Percentiles rank a stretch among this genome's conserved stretches.
These are phyloP conservation scores for Solanum lignicaule DNA, from an alignment of 257 asterid genomes.

Conservation along the genomic window DNA sequence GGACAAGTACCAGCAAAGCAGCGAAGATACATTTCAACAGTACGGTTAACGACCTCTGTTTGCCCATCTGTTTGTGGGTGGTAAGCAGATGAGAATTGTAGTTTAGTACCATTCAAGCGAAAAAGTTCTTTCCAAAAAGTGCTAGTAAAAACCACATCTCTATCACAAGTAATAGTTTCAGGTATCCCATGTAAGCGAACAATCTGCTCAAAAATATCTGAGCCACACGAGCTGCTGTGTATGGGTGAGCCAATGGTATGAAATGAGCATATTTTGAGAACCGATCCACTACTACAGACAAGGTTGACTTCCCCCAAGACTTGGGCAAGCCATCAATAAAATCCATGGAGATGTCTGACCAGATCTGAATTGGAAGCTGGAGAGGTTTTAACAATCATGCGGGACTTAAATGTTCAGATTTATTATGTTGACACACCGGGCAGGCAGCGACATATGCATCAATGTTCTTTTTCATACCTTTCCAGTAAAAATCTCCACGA, in stretches of 20 bases:
- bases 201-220: background rate
- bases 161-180: background rate
- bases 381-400: too few relatives aligned
- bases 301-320: background rate
- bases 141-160: background rate
- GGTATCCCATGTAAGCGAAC: background rate
- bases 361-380: background rate
- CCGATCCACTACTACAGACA: background rate
- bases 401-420: too few relatives aligned
- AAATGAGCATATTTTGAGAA: background rate
- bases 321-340: background rate
- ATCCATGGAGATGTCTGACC: background rate
- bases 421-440: too few relatives aligned
- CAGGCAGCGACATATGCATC: too few relatives aligned
- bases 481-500: too few relatives aligned
- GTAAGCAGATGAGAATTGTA: too few relatives aligned
- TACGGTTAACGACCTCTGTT: too few relatives aligned
- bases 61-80: too few relatives aligned
- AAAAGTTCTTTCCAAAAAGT: background rate
- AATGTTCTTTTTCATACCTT: too few relatives aligned
- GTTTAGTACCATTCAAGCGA: too few relatives aligned
- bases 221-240: background rate
- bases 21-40: too few relatives aligned
- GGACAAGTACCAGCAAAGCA: too few relatives aligned
- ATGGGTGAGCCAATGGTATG: background rate